Conservation (phyloP, 768 basidiomycete species). For the Trametes maxima region DNA sequence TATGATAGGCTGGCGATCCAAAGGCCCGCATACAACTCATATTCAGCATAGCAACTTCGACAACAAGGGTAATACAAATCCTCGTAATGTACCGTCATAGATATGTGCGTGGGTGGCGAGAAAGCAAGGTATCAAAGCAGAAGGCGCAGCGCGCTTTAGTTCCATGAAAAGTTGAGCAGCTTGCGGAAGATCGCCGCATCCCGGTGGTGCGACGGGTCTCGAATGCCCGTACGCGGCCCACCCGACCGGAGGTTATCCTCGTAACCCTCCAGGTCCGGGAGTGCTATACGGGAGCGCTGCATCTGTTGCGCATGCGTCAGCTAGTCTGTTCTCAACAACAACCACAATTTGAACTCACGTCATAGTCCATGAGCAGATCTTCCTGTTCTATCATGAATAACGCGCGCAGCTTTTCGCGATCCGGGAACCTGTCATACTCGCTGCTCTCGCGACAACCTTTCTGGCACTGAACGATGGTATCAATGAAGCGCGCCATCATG, state of each 20-base stretch:
- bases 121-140: slow-evolving; percentile 26
- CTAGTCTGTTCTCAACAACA: not conserved
- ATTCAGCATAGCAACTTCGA: slow-evolving; percentile 27
- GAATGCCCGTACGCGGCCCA: slow-evolving; percentile 24
- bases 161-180: slow-evolving; percentile 28
- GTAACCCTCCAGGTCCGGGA: slow-evolving; percentile 44
- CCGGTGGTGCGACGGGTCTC: slow-evolving; percentile 29
- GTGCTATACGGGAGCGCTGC: slow-evolving; percentile 65
- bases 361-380: slow-evolving; percentile 65
- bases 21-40: slow-evolving; percentile 25
- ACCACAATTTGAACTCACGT: slow-evolving; percentile 48
- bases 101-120: slow-evolving; percentile 18
- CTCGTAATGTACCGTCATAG: slow-evolving; percentile 25
- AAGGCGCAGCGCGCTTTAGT: slow-evolving; percentile 20
- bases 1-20: slow-evolving; percentile 11
- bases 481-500: slow-evolving; percentile 87
- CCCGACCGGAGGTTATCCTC: slow-evolving; percentile 16
- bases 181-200: slow-evolving; percentile 34
- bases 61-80: slow-evolving; percentile 25
- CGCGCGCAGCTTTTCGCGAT: slow-evolving; percentile 54
- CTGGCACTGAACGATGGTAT: slow-evolving; percentile 78
- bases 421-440: slow-evolving; percentile 61
- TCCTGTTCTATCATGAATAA: slow-evolving; percentile 48
- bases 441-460: slow-evolving; percentile 56
- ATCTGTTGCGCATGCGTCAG: slow-evolving; percentile 43